A percentile compares a stretch with the other conserved stretches of the same genome.
These are phyloP conservation scores for Neoboletus brunneissimus DNA, from an alignment of 768 basidiomycete genomes.

Conservation along the genomic window DNA sequence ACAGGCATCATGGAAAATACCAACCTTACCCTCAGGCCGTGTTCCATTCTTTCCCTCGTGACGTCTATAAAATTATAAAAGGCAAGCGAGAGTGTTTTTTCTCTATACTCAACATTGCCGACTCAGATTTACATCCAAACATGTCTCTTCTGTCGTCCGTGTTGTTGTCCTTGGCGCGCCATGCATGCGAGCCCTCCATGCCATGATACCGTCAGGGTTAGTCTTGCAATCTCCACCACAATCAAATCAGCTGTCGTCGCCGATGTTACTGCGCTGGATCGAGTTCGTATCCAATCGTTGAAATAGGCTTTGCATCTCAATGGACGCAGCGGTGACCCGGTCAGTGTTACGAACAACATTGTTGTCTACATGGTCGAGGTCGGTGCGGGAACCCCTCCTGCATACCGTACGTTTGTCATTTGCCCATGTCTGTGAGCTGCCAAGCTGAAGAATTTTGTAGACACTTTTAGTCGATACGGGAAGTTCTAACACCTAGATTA, in stretches of 20 bases:
- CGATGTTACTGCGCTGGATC: constrained; percentile 17
- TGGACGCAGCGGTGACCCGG: background rate
- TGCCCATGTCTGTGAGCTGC: too few relatives aligned
- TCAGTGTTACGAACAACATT: constrained; percentile 19
- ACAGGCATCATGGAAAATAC: background rate
- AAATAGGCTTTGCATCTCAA: background rate
- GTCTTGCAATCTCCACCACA: constrained; percentile 12
- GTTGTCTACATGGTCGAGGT: constrained; percentile 31
- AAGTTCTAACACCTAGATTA: constrained; percentile 33
- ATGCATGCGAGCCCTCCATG: constrained; percentile 11
- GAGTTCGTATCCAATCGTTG: constrained; percentile 16
- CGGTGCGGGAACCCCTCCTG: constrained; percentile 23
- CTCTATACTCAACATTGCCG: too few relatives aligned
- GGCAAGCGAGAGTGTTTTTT: too few relatives aligned
- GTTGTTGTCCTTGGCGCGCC: constrained; percentile 1
- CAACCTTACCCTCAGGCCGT: background rate
- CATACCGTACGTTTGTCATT: constrained; percentile 18
- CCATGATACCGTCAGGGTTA: constrained; percentile 8
- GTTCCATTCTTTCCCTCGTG: too few relatives aligned
- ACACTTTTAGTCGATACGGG: constrained; percentile 32
- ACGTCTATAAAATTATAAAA: background rate
- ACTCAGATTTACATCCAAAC: background rate
- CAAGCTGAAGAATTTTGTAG: constrained; percentile 9
- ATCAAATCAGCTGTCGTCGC: constrained; percentile 7
- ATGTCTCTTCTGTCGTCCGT: constrained; percentile 7